These are phyloP conservation scores for Phaeophleospora eucalypticola DNA, from an alignment of 2,329 filamentous ascomycete species.

Conservation along the genomic window DNA sequence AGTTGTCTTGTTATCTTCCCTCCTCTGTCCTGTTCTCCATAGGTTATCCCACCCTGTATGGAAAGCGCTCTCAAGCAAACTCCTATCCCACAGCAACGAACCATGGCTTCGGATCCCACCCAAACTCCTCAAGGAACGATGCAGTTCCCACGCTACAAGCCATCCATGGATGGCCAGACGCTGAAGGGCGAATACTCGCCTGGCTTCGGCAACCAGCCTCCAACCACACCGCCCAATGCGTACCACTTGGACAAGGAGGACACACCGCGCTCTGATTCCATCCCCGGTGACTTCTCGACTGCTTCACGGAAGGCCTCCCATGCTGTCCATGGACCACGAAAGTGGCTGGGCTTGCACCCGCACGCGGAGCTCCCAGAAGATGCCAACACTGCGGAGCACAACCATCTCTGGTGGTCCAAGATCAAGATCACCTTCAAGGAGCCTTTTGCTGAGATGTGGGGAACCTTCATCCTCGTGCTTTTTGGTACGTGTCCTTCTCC, in stretches of 20 bases:
- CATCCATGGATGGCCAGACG: conserved; percentile 7
- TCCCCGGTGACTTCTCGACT: neutral
- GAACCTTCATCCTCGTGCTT: conserved; percentile 40
- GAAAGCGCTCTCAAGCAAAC: neutral
- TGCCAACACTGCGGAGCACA: conserved; percentile 36
- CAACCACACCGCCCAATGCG: conserved; percentile 5
- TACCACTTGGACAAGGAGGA: neutral
- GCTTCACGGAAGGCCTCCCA: neutral
- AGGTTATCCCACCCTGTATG: neutral
- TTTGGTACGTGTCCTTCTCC: conserved; percentile 28
- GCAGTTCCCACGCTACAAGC: neutral
- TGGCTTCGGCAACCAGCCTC: neutral
- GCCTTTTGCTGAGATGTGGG: conserved; percentile 45
- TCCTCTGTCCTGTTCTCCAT: neutral
- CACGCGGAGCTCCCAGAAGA: conserved; percentile 40
- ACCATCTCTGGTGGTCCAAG: conserved; percentile 40
- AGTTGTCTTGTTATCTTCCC: neutral
- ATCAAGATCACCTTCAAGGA: conserved; percentile 40
- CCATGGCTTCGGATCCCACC: neutral
- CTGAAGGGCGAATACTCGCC: neutral
- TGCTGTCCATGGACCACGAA: conserved; percentile 1
- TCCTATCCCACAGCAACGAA: neutral
- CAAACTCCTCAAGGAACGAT: neutral
- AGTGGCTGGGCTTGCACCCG: conserved; percentile 38
- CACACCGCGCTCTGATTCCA: neutral